Conservation (phyloP, 2,329 filamentous ascomycete genomes). For the Exserohilum turcica region DNA sequence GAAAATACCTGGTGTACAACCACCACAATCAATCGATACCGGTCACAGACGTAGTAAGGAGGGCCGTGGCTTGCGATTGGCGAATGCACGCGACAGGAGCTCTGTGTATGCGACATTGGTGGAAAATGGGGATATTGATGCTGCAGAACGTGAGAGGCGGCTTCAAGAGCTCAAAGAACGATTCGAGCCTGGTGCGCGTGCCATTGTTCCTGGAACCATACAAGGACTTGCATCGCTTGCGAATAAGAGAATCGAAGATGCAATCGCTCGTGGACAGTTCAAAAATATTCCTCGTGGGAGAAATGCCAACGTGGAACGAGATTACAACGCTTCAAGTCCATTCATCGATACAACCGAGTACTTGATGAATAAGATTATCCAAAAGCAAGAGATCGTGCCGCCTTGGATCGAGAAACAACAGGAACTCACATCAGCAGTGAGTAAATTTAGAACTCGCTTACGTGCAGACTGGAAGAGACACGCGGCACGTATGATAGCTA, state of each 20-base stretch:
- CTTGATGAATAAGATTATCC: conserved; percentile 98
- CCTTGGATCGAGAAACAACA: conserved; percentile 99
- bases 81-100: conserved; percentile 63
- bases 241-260: conserved; percentile 91
- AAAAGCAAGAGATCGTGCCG: conserved; percentile 91
- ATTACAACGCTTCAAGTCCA: conserved; percentile 80
- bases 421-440: conserved; percentile 73
- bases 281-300: conserved; percentile 71
- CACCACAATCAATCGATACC: conserved; percentile 40
- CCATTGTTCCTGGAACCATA: conserved; percentile 77
- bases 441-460: conserved; percentile 73
- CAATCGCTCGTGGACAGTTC: conserved; percentile 90
- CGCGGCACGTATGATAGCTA: conserved; percentile 77
- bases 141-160: conserved; percentile 73
- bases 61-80: conserved; percentile 52
- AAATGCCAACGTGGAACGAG: conserved; percentile 79
- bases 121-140: conserved; percentile 61
- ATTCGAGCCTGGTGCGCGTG: conserved; percentile 73
- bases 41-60: conserved; percentile 47
- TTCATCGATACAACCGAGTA: conserved; percentile 97
- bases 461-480: conserved; percentile 84
- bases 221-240: conserved; percentile 81
- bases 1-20: conserved; percentile 26
- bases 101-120: conserved; percentile 61
- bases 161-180: conserved; percentile 77